Evolutionary conservation across 331 rosid genomes (phyloP), one percentile per base, ranked within the genome.

Genomic region (Malus hybrid): DNA sequence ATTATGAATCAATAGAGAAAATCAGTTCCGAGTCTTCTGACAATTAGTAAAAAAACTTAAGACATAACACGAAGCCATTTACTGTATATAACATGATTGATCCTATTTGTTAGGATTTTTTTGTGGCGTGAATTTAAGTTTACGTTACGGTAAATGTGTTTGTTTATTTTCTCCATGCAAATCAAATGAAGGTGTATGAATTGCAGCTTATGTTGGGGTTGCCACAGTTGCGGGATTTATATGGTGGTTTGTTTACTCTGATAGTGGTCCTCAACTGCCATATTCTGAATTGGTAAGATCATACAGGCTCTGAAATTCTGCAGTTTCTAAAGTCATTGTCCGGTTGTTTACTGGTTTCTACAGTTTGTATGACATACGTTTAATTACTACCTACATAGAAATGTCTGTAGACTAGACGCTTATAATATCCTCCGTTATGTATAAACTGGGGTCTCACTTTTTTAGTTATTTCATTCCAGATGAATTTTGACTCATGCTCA

Each of bases 221-320:
- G 97, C 97, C 10, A 94, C 99, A 2, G 78, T 94, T 85, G 97
- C 93, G 14, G 99, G 99, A 72, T 94, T 94, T 72, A 88, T 94
- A 78, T 94, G 99, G 99, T 94, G 99, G 99, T 94, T 90, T 87
- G 79, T 94, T 71, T 94, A 90, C 75, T 84, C 96, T 63, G 97
- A 88, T 50, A 77, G 74, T 19, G 99, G 99, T 77, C 99, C 99
- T 57, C 89, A 89, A 82, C 84, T 94, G 32, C 96, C 89, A 46
- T 94, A 94, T 70, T 14, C 84, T 34, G 99, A 94, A 82, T 78
- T 94, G 92, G 99, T 94, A 90, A 88, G 86, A 81, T 77, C 77
- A 44, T 66, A 65, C 10, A n/a, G 57, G 7, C 76, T 71, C n/a
- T 61, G 60, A 72, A 72, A 24, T 34, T 36, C 33, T 3, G 9